Percentiles rank a stretch among this genome's conserved stretches.
Conservation (phyloP, 805 yeast genomes). For the Cyberlindnera xishuangbannaensis region DNA sequence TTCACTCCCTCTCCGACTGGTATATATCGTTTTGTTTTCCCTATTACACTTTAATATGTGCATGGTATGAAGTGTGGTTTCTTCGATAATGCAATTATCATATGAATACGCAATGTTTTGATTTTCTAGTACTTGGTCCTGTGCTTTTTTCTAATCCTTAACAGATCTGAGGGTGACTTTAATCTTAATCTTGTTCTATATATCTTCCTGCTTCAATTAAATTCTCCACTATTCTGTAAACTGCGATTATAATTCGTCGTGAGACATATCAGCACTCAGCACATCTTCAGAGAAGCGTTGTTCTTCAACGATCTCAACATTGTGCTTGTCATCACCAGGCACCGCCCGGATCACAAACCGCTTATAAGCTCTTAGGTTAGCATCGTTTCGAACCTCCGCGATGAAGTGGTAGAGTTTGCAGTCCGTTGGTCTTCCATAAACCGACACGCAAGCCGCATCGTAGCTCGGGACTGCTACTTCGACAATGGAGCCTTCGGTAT, state of each 20-base stretch:
- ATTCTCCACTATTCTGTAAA: no score
- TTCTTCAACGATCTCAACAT: not conserved
- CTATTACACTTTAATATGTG: no score
- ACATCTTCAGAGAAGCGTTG: not conserved
- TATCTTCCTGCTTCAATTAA: no score
- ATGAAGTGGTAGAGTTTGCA: conserved; percentile 23
- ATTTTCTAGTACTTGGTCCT: not conserved
- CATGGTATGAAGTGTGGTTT: no score
- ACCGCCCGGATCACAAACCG: conserved; percentile 1
- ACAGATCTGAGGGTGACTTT: no score
- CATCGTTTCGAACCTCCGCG: conserved; percentile 16
- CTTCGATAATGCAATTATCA: not conserved
- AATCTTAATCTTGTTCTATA: no score
- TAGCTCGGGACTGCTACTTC: conserved; percentile 13
- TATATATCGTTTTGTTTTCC: no score
- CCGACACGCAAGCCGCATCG: conserved; percentile 7
- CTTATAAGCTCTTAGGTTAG: not conserved
- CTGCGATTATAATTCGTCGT: not conserved
- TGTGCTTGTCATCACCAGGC: conserved; percentile 2
- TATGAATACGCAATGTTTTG: not conserved
- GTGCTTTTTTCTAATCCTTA: not conserved
- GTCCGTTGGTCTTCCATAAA: not conserved
- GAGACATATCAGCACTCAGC: not conserved
- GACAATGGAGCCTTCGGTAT: conserved; percentile 14
- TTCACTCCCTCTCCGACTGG: no score